Evolutionary conservation across 768 basidiomycete genomes (phyloP).

Genomic region (Strobilomyces confusus): DNA sequence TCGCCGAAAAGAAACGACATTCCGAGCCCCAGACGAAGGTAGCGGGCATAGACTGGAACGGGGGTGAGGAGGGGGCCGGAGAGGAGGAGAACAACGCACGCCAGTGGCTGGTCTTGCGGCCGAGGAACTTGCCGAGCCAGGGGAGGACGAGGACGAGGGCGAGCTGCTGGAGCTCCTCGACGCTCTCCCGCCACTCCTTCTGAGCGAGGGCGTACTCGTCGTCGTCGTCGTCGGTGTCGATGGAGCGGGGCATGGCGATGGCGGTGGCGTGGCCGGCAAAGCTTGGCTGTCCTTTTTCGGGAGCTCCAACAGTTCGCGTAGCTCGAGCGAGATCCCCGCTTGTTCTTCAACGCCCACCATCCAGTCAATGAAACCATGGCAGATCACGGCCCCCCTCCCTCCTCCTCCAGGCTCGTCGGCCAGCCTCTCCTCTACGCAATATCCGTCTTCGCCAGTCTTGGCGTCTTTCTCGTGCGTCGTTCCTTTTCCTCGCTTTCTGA

Average conservation of each 20-base stretch:
- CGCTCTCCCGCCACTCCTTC: conserved; percentile 90
- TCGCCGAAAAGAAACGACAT: conserved; percentile 60
- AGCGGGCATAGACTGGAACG: conserved; percentile 64
- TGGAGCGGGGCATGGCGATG: conserved; percentile 59
- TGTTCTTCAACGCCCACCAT: conserved; percentile 15
- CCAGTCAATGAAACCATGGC: conserved; percentile 54
- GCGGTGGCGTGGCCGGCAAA: conserved; percentile 18
- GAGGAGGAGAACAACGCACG: conserved; percentile 46
- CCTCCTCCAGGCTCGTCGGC: conserved; percentile 61
- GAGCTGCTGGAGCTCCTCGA: conserved; percentile 80
- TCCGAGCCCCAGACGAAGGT: conserved; percentile 58
- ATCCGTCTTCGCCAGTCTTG: conserved; percentile 77
- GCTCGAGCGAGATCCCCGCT: background rate
- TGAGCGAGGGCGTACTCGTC: conserved; percentile 77
- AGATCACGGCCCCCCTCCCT: conserved; percentile 23
- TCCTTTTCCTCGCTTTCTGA: background rate
- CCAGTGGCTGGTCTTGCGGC: conserved; percentile 82
- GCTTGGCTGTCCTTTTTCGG: conserved; percentile 7
- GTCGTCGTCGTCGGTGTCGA: conserved; percentile 63
- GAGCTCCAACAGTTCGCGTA: conserved; percentile 11
- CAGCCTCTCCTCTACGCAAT: conserved; percentile 75
- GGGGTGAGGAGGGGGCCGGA: conserved; percentile 10
- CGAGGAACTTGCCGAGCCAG: conserved; percentile 84
- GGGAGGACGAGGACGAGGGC: conserved; percentile 78
- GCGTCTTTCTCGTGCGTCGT: conserved; percentile 73